Evolutionary conservation across 2,329 filamentous ascomycete genomes (phyloP), one percentile per base, ranked within the genome.

Genomic region (Coniochaeta sp.): DNA sequence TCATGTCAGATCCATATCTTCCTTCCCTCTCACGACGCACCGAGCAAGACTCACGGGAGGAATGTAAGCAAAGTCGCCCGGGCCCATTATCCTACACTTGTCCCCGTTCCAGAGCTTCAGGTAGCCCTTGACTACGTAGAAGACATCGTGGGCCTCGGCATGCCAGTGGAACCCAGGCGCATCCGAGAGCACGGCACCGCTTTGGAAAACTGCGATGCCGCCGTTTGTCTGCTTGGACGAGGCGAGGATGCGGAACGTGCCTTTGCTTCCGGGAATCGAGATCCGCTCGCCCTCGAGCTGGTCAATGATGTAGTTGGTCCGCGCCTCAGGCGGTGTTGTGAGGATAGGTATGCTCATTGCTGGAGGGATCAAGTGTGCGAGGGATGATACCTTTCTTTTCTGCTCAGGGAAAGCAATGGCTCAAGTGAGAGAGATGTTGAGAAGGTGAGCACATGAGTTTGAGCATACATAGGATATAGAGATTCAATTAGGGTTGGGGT

Each of bases 41-140:
- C 28, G 28, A 31, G 5, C 5, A 1, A 6, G 8, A 67, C 71
- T 65, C 70, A 83, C 81, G 9, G 81, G 82, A 57, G 82, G 82
- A 3, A 84, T 76, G 63, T 80, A 82, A 4, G 81, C 81, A 69
- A 84, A 85, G 63, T 86, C 82, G 0, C 82, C 82, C 0, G 81
- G 77, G 0, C 74, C 75, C 72, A 85, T 73, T 58, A 80, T 77
- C 22, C 81, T 72, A 60, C 80, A 82, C 64, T 81, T 74, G 55
- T 84, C 80, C n/a, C 79, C 79, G n/a, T 79, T 81, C 79, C 80
- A 85, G 6, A 85, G 69, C 64, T 83, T 84, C 63, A 84, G 65
- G 59, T 69, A 78, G 0, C 82, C 83, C 66, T 84, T 82, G 3
- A 80, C 76, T 19, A 80, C 79, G 2, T 85, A 70, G 64, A 85